A percentile compares a stretch with the other conserved stretches of the same genome.
phyloP scores from a whole-genome alignment of 768 basidiomycete genomes.

The Mycena maculata region DNA sequence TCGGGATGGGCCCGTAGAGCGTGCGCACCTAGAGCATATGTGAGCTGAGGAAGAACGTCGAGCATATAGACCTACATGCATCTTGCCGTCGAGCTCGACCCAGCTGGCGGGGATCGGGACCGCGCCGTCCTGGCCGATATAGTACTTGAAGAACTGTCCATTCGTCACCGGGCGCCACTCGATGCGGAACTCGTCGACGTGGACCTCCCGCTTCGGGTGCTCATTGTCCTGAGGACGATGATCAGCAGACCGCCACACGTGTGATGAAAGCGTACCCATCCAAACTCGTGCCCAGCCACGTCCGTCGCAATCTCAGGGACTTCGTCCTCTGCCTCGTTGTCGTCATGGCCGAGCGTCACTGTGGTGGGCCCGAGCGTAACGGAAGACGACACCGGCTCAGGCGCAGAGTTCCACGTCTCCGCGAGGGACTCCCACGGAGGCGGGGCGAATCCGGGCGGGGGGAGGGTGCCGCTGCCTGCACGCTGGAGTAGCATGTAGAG shows the following conservation, averaged over 20 bases:
- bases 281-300: conserved; percentile 69
- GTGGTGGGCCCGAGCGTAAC: conserved; percentile 69
- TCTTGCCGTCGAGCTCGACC: conserved; percentile 64
- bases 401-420: conserved; percentile 60
- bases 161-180: conserved; percentile 92
- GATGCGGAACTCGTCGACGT: conserved; percentile 78
- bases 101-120: conserved; percentile 78
- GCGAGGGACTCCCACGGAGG: conserved; percentile 77
- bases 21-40: conserved; percentile 72
- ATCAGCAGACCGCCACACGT: background rate
- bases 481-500: conserved; percentile 94
- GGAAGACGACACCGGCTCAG: conserved; percentile 55
- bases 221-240: conserved; percentile 74
- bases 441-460: conserved; percentile 77
- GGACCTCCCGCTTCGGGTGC: conserved; percentile 70
- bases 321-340: conserved; percentile 77
- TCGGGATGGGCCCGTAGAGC: conserved; percentile 84
- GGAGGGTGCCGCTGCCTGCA: conserved; percentile 79
- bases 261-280: conserved; percentile 16
- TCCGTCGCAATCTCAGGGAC: conserved; percentile 34
- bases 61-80: conserved; percentile 53
- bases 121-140: conserved; percentile 54
- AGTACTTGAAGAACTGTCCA: conserved; percentile 83
- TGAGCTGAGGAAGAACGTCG: background rate
- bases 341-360: conserved; percentile 84